Evolutionary conservation across 176 grass and related monocot species (phyloP), one percentile per base, ranked within the genome.

Genomic region (Tillandsia leiboldiana): DNA sequence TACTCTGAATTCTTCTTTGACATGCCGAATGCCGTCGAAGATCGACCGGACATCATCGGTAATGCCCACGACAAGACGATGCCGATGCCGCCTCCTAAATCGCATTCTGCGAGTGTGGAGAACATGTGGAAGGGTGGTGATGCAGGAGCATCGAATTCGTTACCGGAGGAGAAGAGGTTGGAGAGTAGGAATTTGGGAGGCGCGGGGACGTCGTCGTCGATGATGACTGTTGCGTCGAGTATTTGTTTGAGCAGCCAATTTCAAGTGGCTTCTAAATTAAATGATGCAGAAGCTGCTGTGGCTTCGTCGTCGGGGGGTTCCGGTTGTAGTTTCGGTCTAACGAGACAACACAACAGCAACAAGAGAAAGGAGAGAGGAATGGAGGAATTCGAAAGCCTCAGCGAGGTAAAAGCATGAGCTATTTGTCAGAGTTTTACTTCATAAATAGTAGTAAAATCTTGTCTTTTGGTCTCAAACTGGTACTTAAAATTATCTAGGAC

Each of bases 221-320:
- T 69, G 70, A 50, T 52, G 9, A 67, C 77, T 3, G 71, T 86
- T 49, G 79, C 73, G n/a, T 67, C 82, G 49, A 88, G 86, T 73
- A 77, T 74, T 81, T 79, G 89, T 75, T 69, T 75, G 65, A 79
- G 83, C 84, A 85, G 84, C 72, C 74, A 68, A 63, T 72, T 82
- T 75, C 53, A 61, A 61, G 28, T 51, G 26, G 63, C 51, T 67
- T 66, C 54, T 17, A n/a, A 77, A 48, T 1, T 58, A 2, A 20
- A 52, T 0, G 78, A 82, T 75, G 80, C 71, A 15, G 75, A 75
- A 68, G 50, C 74, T 12, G 75, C 84, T 11, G 70, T 73, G 13
- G 80, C 82, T 49, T 93, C 89, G 29, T 86, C 87, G 12, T 92
- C 86, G 14, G 84, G 86, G 48, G 84, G 86, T 8, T 96, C 76